Evolutionary conservation across 257 asterid genomes (phyloP), one percentile per base, ranked within the genome.

Genomic region (Fraxinus quadrangulata): DNA sequence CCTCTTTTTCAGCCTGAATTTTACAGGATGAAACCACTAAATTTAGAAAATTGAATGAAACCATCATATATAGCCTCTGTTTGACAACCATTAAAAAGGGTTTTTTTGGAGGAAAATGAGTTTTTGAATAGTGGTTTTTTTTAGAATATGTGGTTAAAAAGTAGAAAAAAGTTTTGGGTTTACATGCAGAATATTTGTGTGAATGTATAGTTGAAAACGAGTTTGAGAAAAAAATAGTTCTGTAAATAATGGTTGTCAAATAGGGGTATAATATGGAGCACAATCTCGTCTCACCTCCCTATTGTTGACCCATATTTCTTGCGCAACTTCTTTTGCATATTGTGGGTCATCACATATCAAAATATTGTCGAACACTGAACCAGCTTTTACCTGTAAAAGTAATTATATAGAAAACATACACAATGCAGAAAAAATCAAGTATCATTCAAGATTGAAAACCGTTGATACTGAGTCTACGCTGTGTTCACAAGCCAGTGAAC

Each of bases 331-430:
- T 80, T 89, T 92, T 65, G 97, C 97, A 56, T 92, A 92, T 73
- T 77, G 90, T 4, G 96, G 97, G 31, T 92, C 97, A 75, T 93
- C 97, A 59, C 94, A 88, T 36, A 91, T 87, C 83, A 93, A 83
- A 85, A 93, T 84, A 85, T 93, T 93, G 88, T 93, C 97, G 77
- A 68, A 91, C 71, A 91, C 88, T 34, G 97, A 88, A 65, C 97
- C 97, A n/a, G 97, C 96, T 82, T 93, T 93, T 74, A 93, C 97
- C 97, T 93, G 87, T 54, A 78, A 56, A 56, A 36, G 28, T 56
- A 56, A 56, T 56, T 5, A 6, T 36, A 36, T 7, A 56, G 21
- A 49, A 49, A 16, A 13, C 11, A 2, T 56, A 56, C 66, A 5
- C 66, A 56, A 5, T 56, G 26, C 28, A 56, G 26, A 56, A 56